phyloP scores from a whole-genome alignment of 23 red algal species.

The Gracilaria gracilis region DNA sequence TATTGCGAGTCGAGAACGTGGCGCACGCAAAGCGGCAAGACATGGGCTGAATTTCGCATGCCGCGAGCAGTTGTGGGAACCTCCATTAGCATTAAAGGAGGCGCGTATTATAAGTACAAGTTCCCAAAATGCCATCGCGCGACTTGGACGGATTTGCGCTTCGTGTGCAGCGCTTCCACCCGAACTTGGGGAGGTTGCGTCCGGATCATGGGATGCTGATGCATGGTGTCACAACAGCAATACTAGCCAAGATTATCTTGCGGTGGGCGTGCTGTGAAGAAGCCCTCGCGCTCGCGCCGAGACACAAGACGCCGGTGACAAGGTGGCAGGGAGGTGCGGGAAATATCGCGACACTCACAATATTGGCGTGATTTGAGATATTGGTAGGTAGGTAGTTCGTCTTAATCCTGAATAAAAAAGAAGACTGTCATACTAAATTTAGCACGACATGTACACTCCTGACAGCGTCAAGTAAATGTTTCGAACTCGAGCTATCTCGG shows the following conservation, averaged over 20 bases:
- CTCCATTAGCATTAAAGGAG: conserved; percentile 29
- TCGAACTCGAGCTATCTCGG: too few species aligned
- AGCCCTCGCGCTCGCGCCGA: too few species aligned
- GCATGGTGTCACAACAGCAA: conserved; percentile 53
- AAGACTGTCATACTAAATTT: too few species aligned
- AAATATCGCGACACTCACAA: too few species aligned
- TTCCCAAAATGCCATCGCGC: conserved; percentile 55
- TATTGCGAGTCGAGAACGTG: conserved; percentile 22
- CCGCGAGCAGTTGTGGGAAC: conserved; percentile 41
- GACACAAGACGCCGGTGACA: too few species aligned
- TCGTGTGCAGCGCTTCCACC: conserved; percentile 26
- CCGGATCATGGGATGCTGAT: conserved; percentile 50
- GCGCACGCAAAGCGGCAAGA: conserved; percentile 20
- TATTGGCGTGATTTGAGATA: too few species aligned
- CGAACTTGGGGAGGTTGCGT: conserved; percentile 20
- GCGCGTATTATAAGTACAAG: conserved; percentile 36
- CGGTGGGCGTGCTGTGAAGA: conserved; percentile 6
- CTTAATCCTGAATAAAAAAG: too few species aligned
- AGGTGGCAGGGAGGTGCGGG: too few species aligned
- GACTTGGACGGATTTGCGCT: conserved; percentile 60
- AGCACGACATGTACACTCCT: too few species aligned
- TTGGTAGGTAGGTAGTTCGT: too few species aligned
- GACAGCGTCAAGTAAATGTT: too few species aligned
- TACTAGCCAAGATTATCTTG: conserved; percentile 43
- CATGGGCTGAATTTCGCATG: conserved; percentile 53